Percentiles rank a stretch among this genome's conserved stretches.
Evolutionary conservation across 1,284 basidiomycete genomes (phyloP).

Genomic region (Cryptococcus hybrid): DNA sequence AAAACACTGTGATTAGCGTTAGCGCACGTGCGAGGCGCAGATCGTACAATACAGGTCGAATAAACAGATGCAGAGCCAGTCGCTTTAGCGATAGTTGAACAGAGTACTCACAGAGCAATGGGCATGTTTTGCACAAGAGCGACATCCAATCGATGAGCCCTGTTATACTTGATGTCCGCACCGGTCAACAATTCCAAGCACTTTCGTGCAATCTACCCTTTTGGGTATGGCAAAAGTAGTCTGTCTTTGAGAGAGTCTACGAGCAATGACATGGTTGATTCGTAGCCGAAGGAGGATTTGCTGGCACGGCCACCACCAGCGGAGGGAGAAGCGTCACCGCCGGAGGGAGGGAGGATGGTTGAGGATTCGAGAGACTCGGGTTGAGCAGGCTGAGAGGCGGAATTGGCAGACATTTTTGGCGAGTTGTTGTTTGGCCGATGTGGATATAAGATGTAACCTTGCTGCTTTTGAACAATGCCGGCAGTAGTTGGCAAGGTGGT

Average conservation of each 20-base stretch:
- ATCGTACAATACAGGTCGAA: background rate
- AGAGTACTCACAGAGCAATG: constrained; percentile 72
- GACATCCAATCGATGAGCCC: constrained; percentile 85
- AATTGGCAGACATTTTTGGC: too few species aligned
- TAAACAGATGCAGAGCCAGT: too few species aligned
- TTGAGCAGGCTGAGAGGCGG: too few species aligned
- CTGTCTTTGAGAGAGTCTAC: constrained; percentile 63
- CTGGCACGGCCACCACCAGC: constrained; percentile 9
- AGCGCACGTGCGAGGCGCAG: background rate
- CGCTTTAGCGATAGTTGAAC: too few species aligned
- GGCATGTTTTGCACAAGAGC: constrained; percentile 88
- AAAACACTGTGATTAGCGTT: constrained; percentile 70
- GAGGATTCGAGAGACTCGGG: too few species aligned
- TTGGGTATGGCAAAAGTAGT: constrained; percentile 92
- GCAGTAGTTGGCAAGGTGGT: too few species aligned
- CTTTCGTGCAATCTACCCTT: constrained; percentile 94
- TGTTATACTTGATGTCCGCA: constrained; percentile 96
- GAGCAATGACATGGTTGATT: constrained; percentile 52
- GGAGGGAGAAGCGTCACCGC: background rate
- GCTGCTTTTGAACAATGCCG: too few species aligned
- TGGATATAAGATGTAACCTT: too few species aligned
- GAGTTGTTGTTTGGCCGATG: too few species aligned
- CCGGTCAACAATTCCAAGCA: constrained; percentile 82
- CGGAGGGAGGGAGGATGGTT: too few species aligned
- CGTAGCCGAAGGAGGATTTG: constrained; percentile 40